Base-by-base conservation (phyloP, 305 asterid genomes). In the Caryopteris hybrid region DNA sequence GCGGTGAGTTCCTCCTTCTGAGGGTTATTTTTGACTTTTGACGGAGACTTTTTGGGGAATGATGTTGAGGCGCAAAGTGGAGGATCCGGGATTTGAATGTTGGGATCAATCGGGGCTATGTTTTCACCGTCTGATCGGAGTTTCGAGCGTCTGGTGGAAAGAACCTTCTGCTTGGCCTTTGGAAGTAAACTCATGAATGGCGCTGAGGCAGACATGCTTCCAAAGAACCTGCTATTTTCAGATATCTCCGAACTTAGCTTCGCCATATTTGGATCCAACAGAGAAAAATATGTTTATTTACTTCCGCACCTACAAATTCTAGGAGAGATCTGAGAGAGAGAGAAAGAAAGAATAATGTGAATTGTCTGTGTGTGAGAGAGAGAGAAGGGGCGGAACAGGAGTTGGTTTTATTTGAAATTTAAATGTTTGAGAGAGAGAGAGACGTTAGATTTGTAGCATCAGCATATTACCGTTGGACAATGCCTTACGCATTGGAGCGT, bases 101-200 rank as follows among this genome's bases (percentile, higher is more conserved):
- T 93, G 16, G 95, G 81, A 69, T 90, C 86, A 0, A 76, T 14
- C 11, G 97, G 99, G 16, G 92, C 76, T 13, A 83, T 70, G 70
- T 91, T 93, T 81, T 93, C 97, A 0, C 70, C 45, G 59, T 79
- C 83, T 14, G 74, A 67, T 76, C 83, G 78, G 42, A 80, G 25
- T 13, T 74, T 87, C 18, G 79, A 50, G n/a, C 86, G 84, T 9
- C 80, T 80, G 14, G 4, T 14, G 17, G 83, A 79, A 64, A 46
- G 73, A 68, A 69, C 51, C 76, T 84, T 90, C 73, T 80, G 82
- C 83, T 82, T 87, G 8, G 95, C 78, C 72, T 77, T 88, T 0
- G 87, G 83, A 11, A 93, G 88, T 41, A 93, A 76, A 55, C 71
- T 93, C 74, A 71, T 84, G 52, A 93, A 79, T 20, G 87, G 83